These are phyloP conservation scores for Dentipellis sp. DNA, from an alignment of 768 basidiomycete genomes.

Conservation along the genomic window DNA sequence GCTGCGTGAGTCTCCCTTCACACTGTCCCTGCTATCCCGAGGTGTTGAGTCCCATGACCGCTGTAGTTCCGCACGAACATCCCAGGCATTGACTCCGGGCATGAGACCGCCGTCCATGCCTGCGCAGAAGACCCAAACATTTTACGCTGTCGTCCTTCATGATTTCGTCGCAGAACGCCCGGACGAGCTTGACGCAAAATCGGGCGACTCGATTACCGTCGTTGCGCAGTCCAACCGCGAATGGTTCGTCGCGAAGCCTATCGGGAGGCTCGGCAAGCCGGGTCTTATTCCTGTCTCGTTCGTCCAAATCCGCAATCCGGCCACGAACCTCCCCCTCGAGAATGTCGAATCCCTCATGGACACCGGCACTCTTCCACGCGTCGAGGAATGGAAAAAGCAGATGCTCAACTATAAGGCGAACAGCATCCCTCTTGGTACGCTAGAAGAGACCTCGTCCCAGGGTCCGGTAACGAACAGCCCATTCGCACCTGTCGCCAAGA, in stretches of 20 bases:
- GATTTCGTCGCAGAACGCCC: conserved; percentile 93
- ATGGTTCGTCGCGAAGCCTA: conserved; percentile 99
- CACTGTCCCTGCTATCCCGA: neutral
- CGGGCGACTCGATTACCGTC: conserved; percentile 90
- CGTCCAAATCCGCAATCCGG: conserved; percentile 92
- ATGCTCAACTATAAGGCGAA: conserved; percentile 94
- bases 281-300: conserved; percentile 96
- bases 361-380: conserved; percentile 80
- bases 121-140: conserved; percentile 44
- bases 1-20: conserved; percentile 39
- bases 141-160: conserved; percentile 92
- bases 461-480: conserved; percentile 20
- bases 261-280: conserved; percentile 88
- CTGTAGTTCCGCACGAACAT: conserved; percentile 2
- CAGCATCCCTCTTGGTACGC: conserved; percentile 88
- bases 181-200: conserved; percentile 92
- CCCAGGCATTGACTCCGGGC: conserved; percentile 8
- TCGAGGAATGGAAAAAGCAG: conserved; percentile 98
- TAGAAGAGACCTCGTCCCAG: conserved; percentile 51
- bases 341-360: conserved; percentile 78
- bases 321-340: conserved; percentile 68
- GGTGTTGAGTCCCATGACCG: conserved; percentile 4
- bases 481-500: neutral
- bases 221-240: conserved; percentile 99
- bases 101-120: conserved; percentile 26